Evolutionary conservation across 257 asterid species (phyloP), one percentile per base, ranked within the genome.

Genomic region (Pogostemon cablin): DNA sequence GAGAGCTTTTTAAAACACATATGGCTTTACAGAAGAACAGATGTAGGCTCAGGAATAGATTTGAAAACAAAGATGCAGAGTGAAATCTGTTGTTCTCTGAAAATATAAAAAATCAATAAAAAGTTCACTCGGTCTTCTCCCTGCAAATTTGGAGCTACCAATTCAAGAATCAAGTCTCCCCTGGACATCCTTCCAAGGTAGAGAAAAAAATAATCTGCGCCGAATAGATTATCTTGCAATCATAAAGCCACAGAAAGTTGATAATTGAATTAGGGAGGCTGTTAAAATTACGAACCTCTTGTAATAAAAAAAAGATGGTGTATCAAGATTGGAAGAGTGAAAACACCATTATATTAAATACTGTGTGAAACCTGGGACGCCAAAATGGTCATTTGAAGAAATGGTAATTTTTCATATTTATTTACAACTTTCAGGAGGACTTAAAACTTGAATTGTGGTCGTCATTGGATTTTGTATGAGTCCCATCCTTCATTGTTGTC

Each of bases 181-280:
- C 47, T 61, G 60, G 41, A 58, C 40, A 66, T 47, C 62, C 12
- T 48, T 59, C 9, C 62, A 52, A 5, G 57, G 57, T 52, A 52
- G 12, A 12, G 34, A 3, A 52, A 34, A 52, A 52, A 52, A 5
- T 52, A 15, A 12, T 5, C 57, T 52, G 57, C 34, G 17, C 6
- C 34, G 17, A 52, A 15, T 3, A 5, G 57, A 25, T 34, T 15
- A 25, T 52, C 34, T 12, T 52, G 57, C 34, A 15, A 52, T 52
- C 57, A 12, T 34, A 25, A 25, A 25, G 32, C 32, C 32, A 25
- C 32, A 25, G 32, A 25, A 25, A 25, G 32, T 25, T 25, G 32
- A 25, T 25, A 25, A 25, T 25, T 25, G 32, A 25, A 25, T 25
- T 25, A 25, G 32, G 32, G 32, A 25, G 32, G 32, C 32, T 25